Evolutionary conservation across 768 basidiomycete genomes (phyloP).

Genomic region (Leccinum arenicola): DNA sequence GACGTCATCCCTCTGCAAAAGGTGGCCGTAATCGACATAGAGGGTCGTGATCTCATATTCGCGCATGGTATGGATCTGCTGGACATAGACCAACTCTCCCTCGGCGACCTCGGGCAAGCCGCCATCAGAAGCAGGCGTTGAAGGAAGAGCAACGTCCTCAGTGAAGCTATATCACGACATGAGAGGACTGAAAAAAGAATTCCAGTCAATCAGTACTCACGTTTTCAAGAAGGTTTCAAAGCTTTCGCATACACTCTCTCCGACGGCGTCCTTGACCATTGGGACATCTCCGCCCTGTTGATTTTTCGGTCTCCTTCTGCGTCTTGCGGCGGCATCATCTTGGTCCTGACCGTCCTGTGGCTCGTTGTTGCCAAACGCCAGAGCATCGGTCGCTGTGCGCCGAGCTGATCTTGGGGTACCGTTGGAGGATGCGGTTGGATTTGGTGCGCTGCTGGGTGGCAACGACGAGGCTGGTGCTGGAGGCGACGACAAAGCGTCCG

Average conservation of each 20-base stretch:
- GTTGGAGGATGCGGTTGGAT: conserved; percentile 36
- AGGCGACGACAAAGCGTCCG: conserved; percentile 51
- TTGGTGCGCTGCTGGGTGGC: conserved; percentile 49
- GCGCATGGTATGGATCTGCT: conserved; percentile 93
- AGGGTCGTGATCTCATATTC: conserved; percentile 93
- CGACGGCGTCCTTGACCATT: conserved; percentile 89
- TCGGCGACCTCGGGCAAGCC: conserved; percentile 51
- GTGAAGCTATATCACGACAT: conserved; percentile 62
- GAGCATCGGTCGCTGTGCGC: conserved; percentile 48
- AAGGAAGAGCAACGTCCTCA: conserved; percentile 72
- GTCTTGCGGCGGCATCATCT: conserved; percentile 41
- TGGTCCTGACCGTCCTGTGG: conserved; percentile 36
- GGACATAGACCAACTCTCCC: conserved; percentile 77
- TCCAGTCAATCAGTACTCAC: conserved; percentile 44
- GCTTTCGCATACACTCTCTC: conserved; percentile 90
- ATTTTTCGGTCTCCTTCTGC: conserved; percentile 42
- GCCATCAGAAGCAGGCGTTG: conserved; percentile 77
- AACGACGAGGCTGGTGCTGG: conserved; percentile 51
- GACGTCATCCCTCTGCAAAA: conserved; percentile 87
- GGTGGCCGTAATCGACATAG: conserved; percentile 92
- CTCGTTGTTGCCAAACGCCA: conserved; percentile 55
- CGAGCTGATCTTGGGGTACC: conserved; percentile 32
- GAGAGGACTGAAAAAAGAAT: neutral
- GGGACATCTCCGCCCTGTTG: conserved; percentile 68
- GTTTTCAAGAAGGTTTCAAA: conserved; percentile 91